Evolutionary conservation across 2,329 filamentous ascomycete species (phyloP).

Genomic region (Sporothrix humicola): DNA sequence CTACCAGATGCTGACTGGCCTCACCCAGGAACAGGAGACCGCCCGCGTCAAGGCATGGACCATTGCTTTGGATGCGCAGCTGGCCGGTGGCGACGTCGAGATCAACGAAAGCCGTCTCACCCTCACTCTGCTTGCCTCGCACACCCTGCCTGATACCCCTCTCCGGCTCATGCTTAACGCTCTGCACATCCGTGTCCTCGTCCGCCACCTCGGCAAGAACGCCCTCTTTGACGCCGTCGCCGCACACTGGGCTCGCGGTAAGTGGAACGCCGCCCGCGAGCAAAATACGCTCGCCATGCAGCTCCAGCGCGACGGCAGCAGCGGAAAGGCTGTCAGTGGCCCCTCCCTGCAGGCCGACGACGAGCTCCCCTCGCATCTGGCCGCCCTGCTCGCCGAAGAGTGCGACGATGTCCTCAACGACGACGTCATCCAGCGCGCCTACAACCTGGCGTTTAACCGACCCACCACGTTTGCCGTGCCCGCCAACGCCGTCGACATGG

Average conservation of each 20-base stretch:
- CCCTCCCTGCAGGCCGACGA: slow-evolving; percentile 53
- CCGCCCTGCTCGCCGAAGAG: slow-evolving; percentile 75
- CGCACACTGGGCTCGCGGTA: slow-evolving; percentile 72
- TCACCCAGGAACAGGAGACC: slow-evolving; percentile 82
- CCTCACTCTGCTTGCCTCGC: slow-evolving; percentile 84
- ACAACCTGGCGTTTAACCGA: slow-evolving; percentile 88
- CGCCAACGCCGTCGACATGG: slow-evolving; percentile 62
- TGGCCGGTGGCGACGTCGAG: slow-evolving; percentile 87
- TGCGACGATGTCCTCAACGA: slow-evolving; percentile 82
- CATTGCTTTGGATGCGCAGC: slow-evolving; percentile 89
- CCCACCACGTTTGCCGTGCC: slow-evolving; percentile 71
- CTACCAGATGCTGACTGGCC: slow-evolving; percentile 79
- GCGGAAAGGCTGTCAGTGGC: slow-evolving; percentile 39
- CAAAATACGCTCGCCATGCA: slow-evolving; percentile 60
- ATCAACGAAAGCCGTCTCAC: slow-evolving; percentile 87
- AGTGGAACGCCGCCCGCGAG: slow-evolving; percentile 81
- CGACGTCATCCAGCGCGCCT: slow-evolving; percentile 79
- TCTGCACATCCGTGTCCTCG: slow-evolving; percentile 84
- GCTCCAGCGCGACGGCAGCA: slow-evolving; percentile 44
- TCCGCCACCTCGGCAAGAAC: slow-evolving; percentile 76
- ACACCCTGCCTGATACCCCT: slow-evolving; percentile 83
- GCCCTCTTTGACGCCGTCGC: slow-evolving; percentile 73
- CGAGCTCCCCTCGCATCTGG: slow-evolving; percentile 76
- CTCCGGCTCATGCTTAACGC: slow-evolving; percentile 88
- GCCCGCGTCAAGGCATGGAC: slow-evolving; percentile 90